phyloP scores from a whole-genome alignment of 805 yeast species.

The Osmozyma mogii region DNA sequence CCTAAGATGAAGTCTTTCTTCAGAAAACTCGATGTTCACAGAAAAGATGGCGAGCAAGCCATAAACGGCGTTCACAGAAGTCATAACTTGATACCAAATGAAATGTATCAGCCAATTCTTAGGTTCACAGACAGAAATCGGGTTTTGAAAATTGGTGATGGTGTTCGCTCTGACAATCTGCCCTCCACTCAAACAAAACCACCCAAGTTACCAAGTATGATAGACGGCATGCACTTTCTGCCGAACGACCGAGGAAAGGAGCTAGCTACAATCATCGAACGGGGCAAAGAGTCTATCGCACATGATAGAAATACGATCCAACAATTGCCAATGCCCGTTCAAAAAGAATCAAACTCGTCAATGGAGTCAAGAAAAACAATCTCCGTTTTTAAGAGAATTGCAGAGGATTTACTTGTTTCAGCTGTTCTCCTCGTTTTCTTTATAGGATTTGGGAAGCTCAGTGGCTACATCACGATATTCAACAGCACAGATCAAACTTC shows the following conservation, averaged over 20 bases:
- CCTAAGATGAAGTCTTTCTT: slow-evolving; percentile 7
- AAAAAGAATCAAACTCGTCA: slow-evolving; percentile 1
- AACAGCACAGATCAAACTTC: background rate
- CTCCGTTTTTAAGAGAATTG: slow-evolving; percentile 20
- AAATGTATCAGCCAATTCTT: slow-evolving; percentile 30
- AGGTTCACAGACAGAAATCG: slow-evolving; percentile 13
- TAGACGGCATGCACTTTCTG: slow-evolving; percentile 33
- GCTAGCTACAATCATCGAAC: too few species aligned
- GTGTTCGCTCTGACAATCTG: slow-evolving; percentile 1
- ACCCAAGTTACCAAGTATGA: slow-evolving; percentile 19
- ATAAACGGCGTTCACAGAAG: slow-evolving; percentile 32
- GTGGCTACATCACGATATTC: slow-evolving; percentile 5
- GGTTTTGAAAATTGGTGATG: slow-evolving; percentile 20
- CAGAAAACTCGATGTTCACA: slow-evolving; percentile 9
- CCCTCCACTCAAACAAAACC: background rate
- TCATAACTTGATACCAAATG: slow-evolving; percentile 19
- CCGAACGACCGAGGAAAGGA: too few species aligned
- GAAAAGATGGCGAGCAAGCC: slow-evolving; percentile 12
- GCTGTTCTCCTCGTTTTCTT: slow-evolving; percentile 27
- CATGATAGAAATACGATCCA: too few species aligned
- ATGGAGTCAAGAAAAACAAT: slow-evolving; percentile 4
- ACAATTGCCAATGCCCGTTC: too few species aligned
- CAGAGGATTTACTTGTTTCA: slow-evolving; percentile 46
- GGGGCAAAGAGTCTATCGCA: too few species aligned
- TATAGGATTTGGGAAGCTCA: slow-evolving; percentile 22